phyloP scores from a whole-genome alignment of 2,329 filamentous ascomycete species.

The Colletotrichum sansevieriae region DNA sequence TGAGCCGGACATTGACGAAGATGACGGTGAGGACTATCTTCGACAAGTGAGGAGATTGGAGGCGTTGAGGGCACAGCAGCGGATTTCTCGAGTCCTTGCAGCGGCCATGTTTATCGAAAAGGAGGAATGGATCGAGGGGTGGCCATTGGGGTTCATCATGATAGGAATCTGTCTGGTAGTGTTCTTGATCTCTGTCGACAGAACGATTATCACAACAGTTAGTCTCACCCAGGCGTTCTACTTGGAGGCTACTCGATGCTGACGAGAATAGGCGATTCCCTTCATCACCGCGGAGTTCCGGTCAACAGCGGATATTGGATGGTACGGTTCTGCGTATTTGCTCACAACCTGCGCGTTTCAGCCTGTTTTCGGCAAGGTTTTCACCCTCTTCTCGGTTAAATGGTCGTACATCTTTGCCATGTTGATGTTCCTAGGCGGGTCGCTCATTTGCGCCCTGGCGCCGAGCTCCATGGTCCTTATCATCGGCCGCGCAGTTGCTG shows the following conservation, averaged over 20 bases:
- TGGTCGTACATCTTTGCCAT: constrained; percentile 44
- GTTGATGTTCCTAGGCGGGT: constrained; percentile 31
- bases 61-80: constrained; percentile 10
- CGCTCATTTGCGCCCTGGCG: constrained; percentile 33
- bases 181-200: constrained; percentile 31
- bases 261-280: constrained; percentile 51
- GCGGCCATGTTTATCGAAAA: background rate
- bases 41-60: constrained; percentile 7
- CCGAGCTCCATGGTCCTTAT: constrained; percentile 33
- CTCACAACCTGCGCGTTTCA: constrained; percentile 48
- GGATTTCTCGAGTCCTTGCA: background rate
- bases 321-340: constrained; percentile 62
- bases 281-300: constrained; percentile 56
- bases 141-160: constrained; percentile 23
- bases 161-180: constrained; percentile 34
- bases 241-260: background rate
- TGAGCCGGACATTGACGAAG: constrained; percentile 34
- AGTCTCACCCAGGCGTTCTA: background rate
- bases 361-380: constrained; percentile 46
- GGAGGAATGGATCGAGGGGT: constrained; percentile 22
- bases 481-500: constrained; percentile 36
- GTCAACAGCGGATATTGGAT: constrained; percentile 57
- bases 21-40: constrained; percentile 18
- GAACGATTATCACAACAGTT: constrained; percentile 31
- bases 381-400: constrained; percentile 55